Conservation (phyloP, 768 basidiomycete genomes). For the Psilocybe tampanensis region DNA sequence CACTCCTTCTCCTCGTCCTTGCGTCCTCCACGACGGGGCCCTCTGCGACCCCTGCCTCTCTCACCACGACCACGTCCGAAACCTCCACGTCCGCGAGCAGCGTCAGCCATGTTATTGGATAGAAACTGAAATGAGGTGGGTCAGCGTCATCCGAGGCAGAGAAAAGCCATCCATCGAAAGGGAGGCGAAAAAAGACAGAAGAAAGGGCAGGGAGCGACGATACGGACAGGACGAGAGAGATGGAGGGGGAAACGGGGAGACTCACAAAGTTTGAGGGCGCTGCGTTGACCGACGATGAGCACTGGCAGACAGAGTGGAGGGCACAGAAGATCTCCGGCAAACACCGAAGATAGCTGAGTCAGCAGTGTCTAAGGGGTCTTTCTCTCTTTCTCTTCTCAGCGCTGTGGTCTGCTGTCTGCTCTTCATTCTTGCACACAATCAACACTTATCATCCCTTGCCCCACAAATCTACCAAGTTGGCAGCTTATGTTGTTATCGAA, state of each 20-base stretch:
- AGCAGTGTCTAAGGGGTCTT: slow-evolving; percentile 16
- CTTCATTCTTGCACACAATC: slow-evolving; percentile 21
- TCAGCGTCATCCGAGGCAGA: slow-evolving; percentile 41
- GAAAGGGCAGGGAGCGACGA: slow-evolving; percentile 1
- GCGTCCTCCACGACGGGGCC: slow-evolving; percentile 93
- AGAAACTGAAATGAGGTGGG: slow-evolving; percentile 17
- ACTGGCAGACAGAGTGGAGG: slow-evolving; percentile 9
- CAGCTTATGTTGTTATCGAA: slow-evolving; percentile 77
- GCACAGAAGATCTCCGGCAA: slow-evolving; percentile 15
- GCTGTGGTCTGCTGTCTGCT: slow-evolving; percentile 6
- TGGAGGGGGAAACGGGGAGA: slow-evolving; percentile 18
- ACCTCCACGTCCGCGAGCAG: slow-evolving; percentile 68
- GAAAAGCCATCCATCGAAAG: slow-evolving; percentile 53
- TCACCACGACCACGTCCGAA: slow-evolving; percentile 93
- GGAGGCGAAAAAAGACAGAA: slow-evolving; percentile 13
- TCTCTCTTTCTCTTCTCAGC: too few species aligned
- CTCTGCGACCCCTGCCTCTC: slow-evolving; percentile 84
- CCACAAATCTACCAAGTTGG: slow-evolving; percentile 78
- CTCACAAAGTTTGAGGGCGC: slow-evolving; percentile 42
- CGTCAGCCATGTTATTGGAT: slow-evolving; percentile 71
- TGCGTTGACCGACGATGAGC: slow-evolving; percentile 39
- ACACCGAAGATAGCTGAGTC: slow-evolving; percentile 28
- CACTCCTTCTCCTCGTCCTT: slow-evolving; percentile 99
- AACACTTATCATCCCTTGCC: slow-evolving; percentile 18
- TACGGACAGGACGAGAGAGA: slow-evolving; percentile 5